Percentiles rank a stretch among this genome's conserved stretches.
phyloP scores from a whole-genome alignment of 1,284 basidiomycete genomes.

The Peniophora sp. region DNA sequence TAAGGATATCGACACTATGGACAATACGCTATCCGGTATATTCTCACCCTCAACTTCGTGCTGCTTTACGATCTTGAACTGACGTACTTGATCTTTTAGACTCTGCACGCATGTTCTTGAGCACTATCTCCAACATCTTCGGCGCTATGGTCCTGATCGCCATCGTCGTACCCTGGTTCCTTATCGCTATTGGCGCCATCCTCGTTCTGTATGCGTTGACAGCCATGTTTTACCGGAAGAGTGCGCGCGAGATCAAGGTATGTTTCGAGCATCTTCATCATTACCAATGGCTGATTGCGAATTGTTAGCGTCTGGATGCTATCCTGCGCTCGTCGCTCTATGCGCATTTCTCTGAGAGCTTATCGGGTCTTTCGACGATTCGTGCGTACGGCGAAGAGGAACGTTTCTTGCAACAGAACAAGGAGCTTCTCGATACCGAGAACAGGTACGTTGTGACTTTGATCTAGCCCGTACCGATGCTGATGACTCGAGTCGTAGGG shows the following conservation, averaged over 20 bases:
- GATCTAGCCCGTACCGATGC: too few relatives aligned
- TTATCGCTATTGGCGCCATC: conserved; percentile 63
- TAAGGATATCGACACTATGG: conserved; percentile 84
- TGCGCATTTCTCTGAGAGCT: conserved; percentile 82
- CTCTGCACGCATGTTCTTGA: conserved; percentile 67
- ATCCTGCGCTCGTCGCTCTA: conserved; percentile 67
- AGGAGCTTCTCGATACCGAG: conserved; percentile 77
- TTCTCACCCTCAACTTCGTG: conserved; percentile 30
- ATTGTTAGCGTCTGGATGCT: conserved; percentile 35
- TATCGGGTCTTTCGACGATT: conserved; percentile 80
- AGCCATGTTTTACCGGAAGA: conserved; percentile 80
- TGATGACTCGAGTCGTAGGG: conserved; percentile 14
- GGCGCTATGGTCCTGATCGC: conserved; percentile 76
- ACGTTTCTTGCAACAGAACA: conserved; percentile 71
- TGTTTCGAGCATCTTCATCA: conserved; percentile 2
- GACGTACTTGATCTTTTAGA: conserved; percentile 28
- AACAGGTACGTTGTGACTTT: conserved; percentile 40
- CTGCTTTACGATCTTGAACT: not conserved
- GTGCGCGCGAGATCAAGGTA: conserved; percentile 84
- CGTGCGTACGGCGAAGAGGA: conserved; percentile 73
- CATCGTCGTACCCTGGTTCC: conserved; percentile 79
- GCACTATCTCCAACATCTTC: conserved; percentile 54
- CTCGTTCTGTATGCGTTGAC: conserved; percentile 53
- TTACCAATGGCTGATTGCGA: not conserved
- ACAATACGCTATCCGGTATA: conserved; percentile 46